Conservation (phyloP, 257 asterid species). For the Scutellaria minor region DNA sequence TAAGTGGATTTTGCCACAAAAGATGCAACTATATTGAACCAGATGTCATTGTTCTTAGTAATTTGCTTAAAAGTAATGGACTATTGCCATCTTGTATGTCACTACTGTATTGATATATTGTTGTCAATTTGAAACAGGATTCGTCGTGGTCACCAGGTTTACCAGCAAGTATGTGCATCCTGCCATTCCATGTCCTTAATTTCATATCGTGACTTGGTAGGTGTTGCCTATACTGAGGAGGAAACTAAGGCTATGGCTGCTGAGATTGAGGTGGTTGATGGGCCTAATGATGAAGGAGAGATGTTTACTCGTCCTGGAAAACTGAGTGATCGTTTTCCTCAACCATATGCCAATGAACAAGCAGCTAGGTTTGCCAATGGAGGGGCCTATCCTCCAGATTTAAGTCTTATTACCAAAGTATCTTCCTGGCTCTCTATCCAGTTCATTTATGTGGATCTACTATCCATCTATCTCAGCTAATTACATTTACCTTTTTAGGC, state of each 20-base stretch:
- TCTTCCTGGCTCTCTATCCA: conserved; percentile 26
- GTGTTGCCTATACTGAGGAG: conserved; percentile 93
- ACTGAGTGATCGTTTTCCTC: conserved; percentile 87
- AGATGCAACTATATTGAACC: conserved; percentile 17
- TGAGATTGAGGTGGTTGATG: conserved; percentile 91
- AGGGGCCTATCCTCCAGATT: conserved; percentile 95
- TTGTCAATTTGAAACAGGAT: conserved; percentile 50
- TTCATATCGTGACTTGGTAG: conserved; percentile 80
- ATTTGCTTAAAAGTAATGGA: conserved; percentile 13
- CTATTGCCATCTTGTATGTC: background rate
- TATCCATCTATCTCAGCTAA: conserved; percentile 30
- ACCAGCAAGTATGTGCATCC: conserved; percentile 83
- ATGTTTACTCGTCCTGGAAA: conserved; percentile 92
- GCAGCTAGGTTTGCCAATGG: conserved; percentile 97
- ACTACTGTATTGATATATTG: conserved; percentile 31
- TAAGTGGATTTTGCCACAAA: background rate
- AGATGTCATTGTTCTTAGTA: background rate
- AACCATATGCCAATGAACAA: conserved; percentile 82
- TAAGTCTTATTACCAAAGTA: conserved; percentile 90
- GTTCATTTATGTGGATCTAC: background rate
- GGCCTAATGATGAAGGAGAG: conserved; percentile 97
- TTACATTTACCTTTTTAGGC: conserved; percentile 50
- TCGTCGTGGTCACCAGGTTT: conserved; percentile 83
- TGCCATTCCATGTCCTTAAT: conserved; percentile 88
- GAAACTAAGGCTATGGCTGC: conserved; percentile 95